Evolutionary conservation across 495 filamentous ascomycete species (phyloP).

Genomic region (Xylaria scruposa): DNA sequence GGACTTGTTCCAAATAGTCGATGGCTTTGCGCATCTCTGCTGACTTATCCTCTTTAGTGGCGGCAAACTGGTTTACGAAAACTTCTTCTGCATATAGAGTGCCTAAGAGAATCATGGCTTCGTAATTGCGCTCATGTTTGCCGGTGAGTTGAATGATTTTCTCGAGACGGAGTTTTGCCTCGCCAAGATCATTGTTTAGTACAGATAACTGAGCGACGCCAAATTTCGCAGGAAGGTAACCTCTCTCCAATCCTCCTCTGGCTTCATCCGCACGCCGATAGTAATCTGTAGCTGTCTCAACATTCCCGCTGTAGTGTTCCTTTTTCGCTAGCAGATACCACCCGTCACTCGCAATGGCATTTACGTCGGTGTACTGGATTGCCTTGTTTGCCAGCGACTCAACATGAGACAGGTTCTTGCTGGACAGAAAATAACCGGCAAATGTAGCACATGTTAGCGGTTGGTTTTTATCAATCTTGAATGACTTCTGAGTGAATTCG

Average conservation of each 20-base stretch:
- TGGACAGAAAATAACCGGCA: constrained; percentile 82
- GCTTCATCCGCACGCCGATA: constrained; percentile 89
- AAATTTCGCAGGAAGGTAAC: constrained; percentile 91
- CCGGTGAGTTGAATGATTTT: constrained; percentile 81
- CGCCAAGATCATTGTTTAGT: constrained; percentile 80
- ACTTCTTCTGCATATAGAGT: constrained; percentile 93
- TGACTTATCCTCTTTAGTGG: constrained; percentile 85
- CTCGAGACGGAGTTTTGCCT: constrained; percentile 91
- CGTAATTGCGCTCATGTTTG: constrained; percentile 69
- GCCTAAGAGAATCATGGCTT: constrained; percentile 88
- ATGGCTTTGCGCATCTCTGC: constrained; percentile 83
- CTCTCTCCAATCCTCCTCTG: constrained; percentile 83
- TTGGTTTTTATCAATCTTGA: constrained; percentile 92
- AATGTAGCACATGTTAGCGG: constrained; percentile 91
- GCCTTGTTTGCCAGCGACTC: constrained; percentile 89
- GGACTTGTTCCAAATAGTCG: constrained; percentile 77
- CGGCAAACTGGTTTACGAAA: constrained; percentile 73
- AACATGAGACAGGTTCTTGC: constrained; percentile 76
- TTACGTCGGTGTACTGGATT: constrained; percentile 93
- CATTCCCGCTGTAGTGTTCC: constrained; percentile 75
- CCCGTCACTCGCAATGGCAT: constrained; percentile 92
- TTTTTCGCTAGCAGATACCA: constrained; percentile 94
- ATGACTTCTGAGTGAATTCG: constrained; percentile 89
- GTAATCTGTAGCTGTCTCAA: constrained; percentile 73
- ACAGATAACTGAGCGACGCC: constrained; percentile 88